Evolutionary conservation across 768 basidiomycete species (phyloP).

Genomic region (Sarcodon sp.): DNA sequence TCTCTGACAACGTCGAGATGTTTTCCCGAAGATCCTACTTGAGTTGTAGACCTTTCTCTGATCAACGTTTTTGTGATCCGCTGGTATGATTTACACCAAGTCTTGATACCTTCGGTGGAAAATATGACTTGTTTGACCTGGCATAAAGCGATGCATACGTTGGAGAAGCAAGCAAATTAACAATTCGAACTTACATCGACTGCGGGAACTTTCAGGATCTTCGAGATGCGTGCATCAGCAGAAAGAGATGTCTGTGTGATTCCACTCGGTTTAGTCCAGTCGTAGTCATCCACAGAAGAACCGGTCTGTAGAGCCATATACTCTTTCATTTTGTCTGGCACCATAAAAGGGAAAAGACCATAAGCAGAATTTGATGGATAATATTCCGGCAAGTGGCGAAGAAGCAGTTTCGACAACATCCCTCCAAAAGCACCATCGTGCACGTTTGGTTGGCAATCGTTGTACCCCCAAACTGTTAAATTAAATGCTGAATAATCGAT

Average conservation of each 20-base stretch:
- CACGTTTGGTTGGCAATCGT: constrained; percentile 51
- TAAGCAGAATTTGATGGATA: constrained; percentile 56
- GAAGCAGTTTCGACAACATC: constrained; percentile 59
- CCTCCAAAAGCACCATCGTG: constrained; percentile 68
- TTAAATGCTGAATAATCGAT: constrained; percentile 38
- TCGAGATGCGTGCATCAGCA: not conserved
- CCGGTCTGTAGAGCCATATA: constrained; percentile 20
- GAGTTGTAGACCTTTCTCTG: constrained; percentile 7
- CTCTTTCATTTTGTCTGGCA: constrained; percentile 35
- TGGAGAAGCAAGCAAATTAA: not conserved
- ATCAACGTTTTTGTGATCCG: constrained; percentile 2
- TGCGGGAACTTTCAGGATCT: not conserved
- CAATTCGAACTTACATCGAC: not conserved
- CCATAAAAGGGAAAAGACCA: constrained; percentile 74
- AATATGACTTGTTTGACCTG: no score
- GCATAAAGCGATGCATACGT: no score
- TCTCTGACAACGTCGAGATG: constrained; percentile 19
- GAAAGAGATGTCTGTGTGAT: not conserved
- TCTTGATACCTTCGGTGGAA: no score
- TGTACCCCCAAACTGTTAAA: constrained; percentile 69
- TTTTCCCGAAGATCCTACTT: constrained; percentile 6
- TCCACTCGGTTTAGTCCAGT: constrained; percentile 43
- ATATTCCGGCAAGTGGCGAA: constrained; percentile 55
- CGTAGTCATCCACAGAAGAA: constrained; percentile 31
- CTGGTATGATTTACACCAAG: not conserved